Base-by-base conservation (phyloP, 495 filamentous ascomycete genomes). In the Arthonia radiata region DNA sequence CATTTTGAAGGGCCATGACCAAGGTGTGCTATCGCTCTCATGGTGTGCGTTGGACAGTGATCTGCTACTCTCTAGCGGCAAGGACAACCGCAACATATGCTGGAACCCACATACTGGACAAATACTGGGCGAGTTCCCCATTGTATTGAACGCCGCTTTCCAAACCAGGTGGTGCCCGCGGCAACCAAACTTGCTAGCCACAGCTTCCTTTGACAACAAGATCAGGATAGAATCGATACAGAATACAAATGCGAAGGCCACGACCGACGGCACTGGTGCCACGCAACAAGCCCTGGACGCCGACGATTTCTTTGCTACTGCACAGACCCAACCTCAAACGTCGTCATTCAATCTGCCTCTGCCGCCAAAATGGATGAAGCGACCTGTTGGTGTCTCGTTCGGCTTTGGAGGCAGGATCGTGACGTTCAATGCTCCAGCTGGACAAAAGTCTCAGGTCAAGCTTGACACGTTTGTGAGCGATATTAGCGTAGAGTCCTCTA, bases 101-200 rank as follows among this genome's bases (percentile, higher is more conserved):
- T 99, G 89, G 86, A 93, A 93, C 48, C 76, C 89, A 1, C 77
- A 86, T 37, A 89, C 70, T 4, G 82, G 82, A 24, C 65, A 78
- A 40, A 52, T 59, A 4, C 75, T 78, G 25, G 86, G 89, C 31
- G 82, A 94, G 50, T 91, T 93, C 47, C 79, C 83, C 8, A 75
- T 92, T 36, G 89, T 90, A 30, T 91, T 83, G 19, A 94, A 94
- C 47, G 94, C 89, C 86, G 90, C 81, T 2, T 99, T 94, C 57
- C 68, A 81, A 46, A 92, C 86, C 4, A 65, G 69, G 37, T 99
- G 83, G 65, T 80, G 92, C 46, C 86, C 89, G 12, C 64, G 74
- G 37, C 89, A 94, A 47, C 89, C 86, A 4, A 71, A 64, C 37
- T 60, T 93, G 31, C 70, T 83, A 15, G 86, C 86, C 4, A 93